Evolutionary conservation across 768 basidiomycete species (phyloP), one percentile per base, ranked within the genome.

Genomic region (Russula vinacea): DNA sequence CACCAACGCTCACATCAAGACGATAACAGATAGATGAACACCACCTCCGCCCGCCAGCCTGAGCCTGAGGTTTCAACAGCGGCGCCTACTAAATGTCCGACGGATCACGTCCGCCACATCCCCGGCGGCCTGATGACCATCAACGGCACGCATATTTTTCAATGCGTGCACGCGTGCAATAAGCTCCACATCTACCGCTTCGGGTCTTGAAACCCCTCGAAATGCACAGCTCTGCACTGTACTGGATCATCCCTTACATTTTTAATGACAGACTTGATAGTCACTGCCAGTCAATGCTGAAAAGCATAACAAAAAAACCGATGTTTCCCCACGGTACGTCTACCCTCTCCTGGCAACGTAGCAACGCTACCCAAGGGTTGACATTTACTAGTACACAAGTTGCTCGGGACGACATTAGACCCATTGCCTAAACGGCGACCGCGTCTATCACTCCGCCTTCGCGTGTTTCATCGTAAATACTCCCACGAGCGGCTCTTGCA

Each of bases 401-500:
- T 60, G 39, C n/a, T 29, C 37, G 45, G 42, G 60, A 54, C 60
- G 42, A 61, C 60, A 24, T 26, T 9, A 5, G 51, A 19, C 19
- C 29, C 17, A 33, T 33, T 17, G 44, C 17, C n/a, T 45, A 19
- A 17, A 45, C n/a, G n/a, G 44, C 42, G 42, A n/a, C 44, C 44
- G 44, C 8, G n/a, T 45, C 22, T 5, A 24, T 47, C 11, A 47
- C 45, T 22, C 45, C 11, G 1, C 7, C 11, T 44, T 19, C 42
- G 7, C 6, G 19, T 19, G 19, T 44, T 7, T 19, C 13, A 17
- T 19, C 42, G 17, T 6, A 19, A 17, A 1, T 22, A 11, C n/a
- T 47, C 22, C 22, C 45, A 47, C 22, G 19, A 19, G n/a, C 10
- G 19, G 5, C n/a, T 47, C 10, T 47, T n/a, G 42, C n/a, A 19